Evolutionary conservation across 2,329 filamentous ascomycete species (phyloP).

Genomic region (Diaporthe australafricana): DNA sequence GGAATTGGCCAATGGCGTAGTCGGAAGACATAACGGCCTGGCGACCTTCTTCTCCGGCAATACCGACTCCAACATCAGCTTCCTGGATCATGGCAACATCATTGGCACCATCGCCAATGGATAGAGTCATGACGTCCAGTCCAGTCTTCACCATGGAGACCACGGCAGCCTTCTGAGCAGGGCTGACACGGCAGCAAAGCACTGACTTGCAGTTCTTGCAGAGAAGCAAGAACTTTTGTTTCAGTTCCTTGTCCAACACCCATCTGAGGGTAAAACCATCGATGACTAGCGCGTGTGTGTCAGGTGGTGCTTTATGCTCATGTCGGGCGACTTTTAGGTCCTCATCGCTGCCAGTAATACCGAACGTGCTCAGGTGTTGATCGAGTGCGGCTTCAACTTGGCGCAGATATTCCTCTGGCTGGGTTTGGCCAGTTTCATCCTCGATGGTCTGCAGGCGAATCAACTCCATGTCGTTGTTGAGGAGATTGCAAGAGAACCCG

Average conservation of each 20-base stretch:
- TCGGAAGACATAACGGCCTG: conserved; percentile 97
- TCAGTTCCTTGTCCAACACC: conserved; percentile 83
- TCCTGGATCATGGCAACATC: conserved; percentile 99
- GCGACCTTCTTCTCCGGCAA: conserved; percentile 90
- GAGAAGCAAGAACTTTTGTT: conserved; percentile 92
- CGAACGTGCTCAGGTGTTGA: conserved; percentile 77
- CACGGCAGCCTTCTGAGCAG: conserved; percentile 96
- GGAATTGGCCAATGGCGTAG: conserved; percentile 94
- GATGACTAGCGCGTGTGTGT: conserved; percentile 93
- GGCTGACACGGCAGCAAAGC: conserved; percentile 96
- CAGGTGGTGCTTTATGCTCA: conserved; percentile 86
- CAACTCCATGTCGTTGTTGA: conserved; percentile 98
- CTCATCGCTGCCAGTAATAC: conserved; percentile 84
- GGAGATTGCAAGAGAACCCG: conserved; percentile 96
- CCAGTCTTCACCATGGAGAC: conserved; percentile 95
- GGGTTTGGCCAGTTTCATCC: conserved; percentile 65
- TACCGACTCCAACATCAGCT: conserved; percentile 95
- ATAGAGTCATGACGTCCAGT: conserved; percentile 94
- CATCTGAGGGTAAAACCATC: conserved; percentile 94
- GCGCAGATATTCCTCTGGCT: conserved; percentile 63
- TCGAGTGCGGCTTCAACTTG: conserved; percentile 79
- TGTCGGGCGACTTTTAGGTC: conserved; percentile 83
- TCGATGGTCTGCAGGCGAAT: conserved; percentile 90
- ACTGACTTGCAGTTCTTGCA: conserved; percentile 98
- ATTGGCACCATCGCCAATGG: conserved; percentile 93